A percentile compares a stretch with the other conserved stretches of the same genome.
Evolutionary conservation across 2,329 filamentous ascomycete species (phyloP).

Genomic region (Gnomoniopsis sp.): DNA sequence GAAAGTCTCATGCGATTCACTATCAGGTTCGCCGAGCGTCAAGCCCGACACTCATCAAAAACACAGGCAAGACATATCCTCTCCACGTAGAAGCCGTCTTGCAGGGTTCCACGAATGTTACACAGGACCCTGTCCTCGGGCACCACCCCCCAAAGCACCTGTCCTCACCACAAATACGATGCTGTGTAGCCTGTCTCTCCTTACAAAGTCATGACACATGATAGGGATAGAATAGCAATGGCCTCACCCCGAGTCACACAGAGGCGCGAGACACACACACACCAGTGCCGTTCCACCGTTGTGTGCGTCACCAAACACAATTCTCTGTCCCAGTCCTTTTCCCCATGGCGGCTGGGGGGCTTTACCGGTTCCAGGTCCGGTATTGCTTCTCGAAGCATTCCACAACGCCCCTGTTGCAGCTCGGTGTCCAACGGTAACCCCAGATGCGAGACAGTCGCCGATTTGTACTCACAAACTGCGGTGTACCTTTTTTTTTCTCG

Average conservation of each 20-base stretch:
- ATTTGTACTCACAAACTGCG: background rate
- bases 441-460: slow-evolving; percentile 15
- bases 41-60: background rate
- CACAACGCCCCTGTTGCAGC: background rate
- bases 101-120: background rate
- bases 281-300: background rate
- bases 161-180: background rate
- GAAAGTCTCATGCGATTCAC: background rate
- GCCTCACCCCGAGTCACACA: background rate
- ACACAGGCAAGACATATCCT: background rate
- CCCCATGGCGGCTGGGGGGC: background rate
- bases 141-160: background rate
- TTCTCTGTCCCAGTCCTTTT: background rate
- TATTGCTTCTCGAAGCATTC: slow-evolving; percentile 9
- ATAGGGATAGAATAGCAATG: background rate
- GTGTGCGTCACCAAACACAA: background rate
- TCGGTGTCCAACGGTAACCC: slow-evolving; percentile 18
- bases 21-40: background rate
- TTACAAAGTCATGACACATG: background rate
- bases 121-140: background rate
- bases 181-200: background rate
- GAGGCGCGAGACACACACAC: background rate
- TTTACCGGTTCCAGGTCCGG: too few relatives aligned
- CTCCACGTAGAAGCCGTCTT: background rate
- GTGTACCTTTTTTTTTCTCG: background rate